phyloP scores from a whole-genome alignment of 257 asterid genomes.

The Capsicum chinense region DNA sequence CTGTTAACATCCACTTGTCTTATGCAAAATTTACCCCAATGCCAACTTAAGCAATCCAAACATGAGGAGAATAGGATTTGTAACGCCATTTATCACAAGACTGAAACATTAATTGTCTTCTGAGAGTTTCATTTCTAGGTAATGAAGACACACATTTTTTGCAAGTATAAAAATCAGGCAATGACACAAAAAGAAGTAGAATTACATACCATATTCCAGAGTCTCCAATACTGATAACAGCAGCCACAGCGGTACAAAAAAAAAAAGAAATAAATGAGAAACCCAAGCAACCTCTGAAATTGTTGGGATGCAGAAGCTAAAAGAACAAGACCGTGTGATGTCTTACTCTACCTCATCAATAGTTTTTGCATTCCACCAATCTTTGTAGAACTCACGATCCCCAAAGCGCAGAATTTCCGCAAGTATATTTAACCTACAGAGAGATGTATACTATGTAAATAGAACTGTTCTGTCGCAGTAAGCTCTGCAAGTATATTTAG shows the following conservation, averaged over 20 bases:
- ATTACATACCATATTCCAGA: constrained; percentile 96
- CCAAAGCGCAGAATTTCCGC: constrained; percentile 94
- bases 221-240: constrained; percentile 90
- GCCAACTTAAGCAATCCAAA: neutral
- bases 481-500: constrained; percentile 39
- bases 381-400: constrained; percentile 98
- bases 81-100: neutral
- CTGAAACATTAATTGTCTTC: neutral
- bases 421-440: constrained; percentile 91
- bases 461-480: constrained; percentile 18
- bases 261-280: constrained; percentile 31
- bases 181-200: constrained; percentile 11
- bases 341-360: constrained; percentile 76
- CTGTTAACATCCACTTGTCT: neutral
- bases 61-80: neutral
- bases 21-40: neutral
- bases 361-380: constrained; percentile 99
- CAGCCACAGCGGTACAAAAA: constrained; percentile 41
- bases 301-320: neutral
- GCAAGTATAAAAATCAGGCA: neutral
- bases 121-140: neutral
- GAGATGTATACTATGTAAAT: constrained; percentile 28
- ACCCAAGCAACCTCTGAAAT: constrained; percentile 18
- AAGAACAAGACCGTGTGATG: neutral
- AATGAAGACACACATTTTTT: neutral